Evolutionary conservation across 2,329 filamentous ascomycete genomes (phyloP), one percentile per base, ranked within the genome.

Genomic region (Colletotrichum caudatum): DNA sequence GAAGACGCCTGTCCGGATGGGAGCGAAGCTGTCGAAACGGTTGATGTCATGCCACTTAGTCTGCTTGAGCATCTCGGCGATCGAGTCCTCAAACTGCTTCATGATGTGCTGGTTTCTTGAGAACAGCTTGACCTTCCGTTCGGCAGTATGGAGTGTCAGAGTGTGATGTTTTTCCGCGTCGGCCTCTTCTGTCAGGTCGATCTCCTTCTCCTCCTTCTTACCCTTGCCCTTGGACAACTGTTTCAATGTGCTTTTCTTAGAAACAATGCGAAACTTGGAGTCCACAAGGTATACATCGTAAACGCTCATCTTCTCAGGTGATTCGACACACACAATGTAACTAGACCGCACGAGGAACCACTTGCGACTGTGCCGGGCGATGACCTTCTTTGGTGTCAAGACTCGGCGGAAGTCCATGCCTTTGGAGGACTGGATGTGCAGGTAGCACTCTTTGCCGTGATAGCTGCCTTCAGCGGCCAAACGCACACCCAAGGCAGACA

Each of bases 221-320:
- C 92, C 80, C 54, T 72, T 72, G 23, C 69, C 69, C 46, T 72
- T 72, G 33, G 80, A 81, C 18, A 88, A 83, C 64, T 86, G 83
- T 75, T 84, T 86, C 20, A 88, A 79, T 72, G 87, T 87, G 75
- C 83, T 86, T 75, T 88, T 89, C 81, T 94, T 94, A 66, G 93
- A 90, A 74, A 94, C 91, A 61, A 98, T 91, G 64, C 89, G 87
- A 82, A 99, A 99, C 76, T 93, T 92, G 1, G 93, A 88, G 78
- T 99, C 96, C 35, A 98, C 93, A n/a, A 99, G 87, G 80, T 98
- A 98, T 29, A 99, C 96, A 82, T 99, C 97, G 80, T 97, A 98
- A 44, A 98, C 97, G 77, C 97, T 95, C 93, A 98, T 97, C 76
- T 97, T 97, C 80, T 98, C 95, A 0, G 96, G 96, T 0, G 96